Conservation (phyloP, 495 filamentous ascomycete species). For the Podospora comata region DNA sequence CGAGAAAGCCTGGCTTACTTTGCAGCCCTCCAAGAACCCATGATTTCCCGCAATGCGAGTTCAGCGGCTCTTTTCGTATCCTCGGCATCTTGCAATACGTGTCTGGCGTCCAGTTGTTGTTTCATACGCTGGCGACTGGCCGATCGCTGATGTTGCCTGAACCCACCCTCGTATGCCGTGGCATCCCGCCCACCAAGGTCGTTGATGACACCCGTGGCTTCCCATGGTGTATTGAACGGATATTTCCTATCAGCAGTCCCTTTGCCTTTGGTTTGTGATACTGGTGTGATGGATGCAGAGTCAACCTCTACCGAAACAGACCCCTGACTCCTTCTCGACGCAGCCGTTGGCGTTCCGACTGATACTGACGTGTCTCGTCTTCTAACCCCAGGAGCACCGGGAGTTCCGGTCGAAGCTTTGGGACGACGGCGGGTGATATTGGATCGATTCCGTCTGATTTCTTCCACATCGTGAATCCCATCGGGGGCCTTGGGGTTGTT, state of each 20-base stretch:
- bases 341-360: conserved; percentile 40
- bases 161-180: conserved; percentile 30
- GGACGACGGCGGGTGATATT: conserved; percentile 80
- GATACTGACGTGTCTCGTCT: conserved; percentile 49
- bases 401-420: conserved; percentile 50
- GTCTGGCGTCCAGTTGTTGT: conserved; percentile 56
- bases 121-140: conserved; percentile 50
- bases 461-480: conserved; percentile 81
- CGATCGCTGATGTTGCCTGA: conserved; percentile 38
- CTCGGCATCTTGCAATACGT: conserved; percentile 57
- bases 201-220: conserved; percentile 78
- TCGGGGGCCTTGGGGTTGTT: conserved; percentile 82
- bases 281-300: conserved; percentile 29
- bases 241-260: conserved; percentile 54
- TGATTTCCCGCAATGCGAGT: conserved; percentile 74
- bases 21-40: conserved; percentile 75
- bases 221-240: conserved; percentile 60
- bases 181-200: conserved; percentile 48
- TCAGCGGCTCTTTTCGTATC: conserved; percentile 79
- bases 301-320: conserved; percentile 29
- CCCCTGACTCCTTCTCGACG: conserved; percentile 29
- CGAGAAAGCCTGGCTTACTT: conserved; percentile 52
- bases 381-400: not conserved
- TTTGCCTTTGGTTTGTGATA: conserved; percentile 36
- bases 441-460: conserved; percentile 75